Base-by-base conservation (phyloP, 805 yeast genomes). In the Phaffomyces antillensis region DNA sequence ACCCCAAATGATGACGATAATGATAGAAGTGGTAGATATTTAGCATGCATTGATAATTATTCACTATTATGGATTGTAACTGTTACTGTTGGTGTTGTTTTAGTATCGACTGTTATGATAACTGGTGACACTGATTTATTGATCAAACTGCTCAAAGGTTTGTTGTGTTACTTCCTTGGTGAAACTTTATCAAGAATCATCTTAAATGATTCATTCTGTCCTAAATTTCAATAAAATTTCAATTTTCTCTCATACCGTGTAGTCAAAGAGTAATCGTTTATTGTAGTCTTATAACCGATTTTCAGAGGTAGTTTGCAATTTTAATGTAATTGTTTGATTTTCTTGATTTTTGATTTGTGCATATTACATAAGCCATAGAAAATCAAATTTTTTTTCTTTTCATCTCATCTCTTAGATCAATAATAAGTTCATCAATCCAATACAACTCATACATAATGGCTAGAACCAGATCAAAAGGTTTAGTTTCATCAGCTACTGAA, bases 131-230 rank as follows among this genome's bases (percentile, higher is more conserved):
- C 47, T 2, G 40, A 49, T 11, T 39, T 54, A 9, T 46, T 58
- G 41, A n/a, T 44, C 1, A 41, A 46, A 12, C 39, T 55, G 1
- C 4, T 54, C 13, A 52, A 44, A 34, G 60, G 55, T 0, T 11
- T 53, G 1, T 5, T 54, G 2, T 58, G 62, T 33, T 53, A 56
- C 35, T 24, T 54, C 5, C 26, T 55, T 12, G 60, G 60, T 7
- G 13, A 34, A 3, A 37, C 23, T 1, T 3, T 40, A 3, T 18
- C 50, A 5, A 15, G 37, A 4, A 23, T 8, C 1, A 28, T 52
- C 28, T 51, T 58, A 32, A 60, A 59, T 1, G 30, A 39, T 4
- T 47, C 18, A 3, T 55, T 56, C 18, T 58, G 60, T 40, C 54
- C 57, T 2, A 25, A 26, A 7, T 43, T 44, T 42, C 3, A 23